Evolutionary conservation across 2,329 filamentous ascomycete genomes (phyloP), one percentile per base, ranked within the genome.

Genomic region (Xylariaceae sp.): DNA sequence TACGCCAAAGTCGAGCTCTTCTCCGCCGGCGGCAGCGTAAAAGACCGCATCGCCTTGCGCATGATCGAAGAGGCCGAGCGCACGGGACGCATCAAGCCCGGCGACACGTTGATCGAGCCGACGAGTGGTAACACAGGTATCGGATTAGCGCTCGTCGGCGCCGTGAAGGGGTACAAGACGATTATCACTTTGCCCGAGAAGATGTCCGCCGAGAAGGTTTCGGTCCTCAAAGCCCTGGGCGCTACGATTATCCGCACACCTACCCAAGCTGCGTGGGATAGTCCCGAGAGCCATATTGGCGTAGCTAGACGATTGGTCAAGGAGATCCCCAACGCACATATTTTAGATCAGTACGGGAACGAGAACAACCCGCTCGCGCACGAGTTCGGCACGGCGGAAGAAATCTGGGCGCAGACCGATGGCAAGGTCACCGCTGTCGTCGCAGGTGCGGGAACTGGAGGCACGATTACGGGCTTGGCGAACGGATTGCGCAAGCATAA

Each of bases 141-240:
- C 55, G 93, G 93, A 19, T 77, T 98, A 33, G 93, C 93, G 22
- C 82, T 98, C 25, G 92, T 97, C 16, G 92, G 82, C 47, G 93
- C 93, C 14, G 87, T 98, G 62, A 97, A 96, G 74, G 92, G 91
- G 55, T 98, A 97, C 77, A 92, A 92, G 70, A 94, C 91, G 33
- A 97, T 98, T 70, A 98, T 98, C 67, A 98, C 93, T 10, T 81
- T 98, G 37, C 93, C 93, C 41, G 93, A 98, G 73, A 98, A 98
- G 77, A 98, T 98, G 93, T 96, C 90, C 1, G 87, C 90, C 38
- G 93, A 98, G 71, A 98, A 98, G 71, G 93, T 98, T 32, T 86
- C 92, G 2, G 93, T 98, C 22, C 78, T 98, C 51, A 87, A 90
- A 59, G 92, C 93, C 22, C 79, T 98, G 42, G 92, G 92, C 54